A percentile compares a stretch with the other conserved stretches of the same genome.
These are phyloP conservation scores for Tephrocybe sp. DNA, from an alignment of 768 basidiomycete species.

Conservation along the genomic window DNA sequence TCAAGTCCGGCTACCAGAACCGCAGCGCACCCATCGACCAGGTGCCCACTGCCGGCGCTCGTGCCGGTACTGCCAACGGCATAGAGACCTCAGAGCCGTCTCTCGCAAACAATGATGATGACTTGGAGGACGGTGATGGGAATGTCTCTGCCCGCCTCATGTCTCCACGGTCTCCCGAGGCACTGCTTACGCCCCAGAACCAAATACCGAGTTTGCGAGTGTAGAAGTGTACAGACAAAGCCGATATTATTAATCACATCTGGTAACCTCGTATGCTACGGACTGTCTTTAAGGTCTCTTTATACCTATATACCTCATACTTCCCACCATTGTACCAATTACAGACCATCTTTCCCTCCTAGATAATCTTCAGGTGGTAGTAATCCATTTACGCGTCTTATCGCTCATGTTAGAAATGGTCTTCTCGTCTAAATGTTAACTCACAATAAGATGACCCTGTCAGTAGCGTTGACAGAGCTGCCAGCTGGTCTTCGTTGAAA, in stretches of 20 bases:
- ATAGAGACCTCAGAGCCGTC: conserved; percentile 55
- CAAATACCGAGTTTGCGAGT: conserved; percentile 40
- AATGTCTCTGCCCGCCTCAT: conserved; percentile 21
- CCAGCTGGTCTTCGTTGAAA: conserved; percentile 84
- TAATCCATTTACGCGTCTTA: conserved; percentile 17
- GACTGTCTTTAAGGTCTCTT: neutral
- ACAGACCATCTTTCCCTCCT: conserved; percentile 4
- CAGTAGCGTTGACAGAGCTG: conserved; percentile 77
- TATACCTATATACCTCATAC: conserved; percentile 16
- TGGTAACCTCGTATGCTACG: conserved; percentile 6
- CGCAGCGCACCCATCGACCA: conserved; percentile 68
- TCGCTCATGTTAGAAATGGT: conserved; percentile 5
- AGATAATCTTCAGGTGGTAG: conserved; percentile 6
- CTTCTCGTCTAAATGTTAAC: conserved; percentile 19
- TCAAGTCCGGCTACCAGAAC: conserved; percentile 72
- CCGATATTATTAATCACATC: conserved; percentile 5
- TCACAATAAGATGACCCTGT: conserved; percentile 83
- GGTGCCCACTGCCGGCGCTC: conserved; percentile 70
- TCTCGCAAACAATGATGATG: conserved; percentile 38
- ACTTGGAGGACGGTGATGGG: conserved; percentile 40
- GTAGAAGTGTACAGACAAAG: conserved; percentile 17
- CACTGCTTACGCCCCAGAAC: conserved; percentile 30
- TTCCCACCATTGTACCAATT: conserved; percentile 13
- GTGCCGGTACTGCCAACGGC: conserved; percentile 63
- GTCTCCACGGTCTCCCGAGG: conserved; percentile 23